Evolutionary conservation across 495 filamentous ascomycete species (phyloP).

Genomic region (Durotheca rogersii): DNA sequence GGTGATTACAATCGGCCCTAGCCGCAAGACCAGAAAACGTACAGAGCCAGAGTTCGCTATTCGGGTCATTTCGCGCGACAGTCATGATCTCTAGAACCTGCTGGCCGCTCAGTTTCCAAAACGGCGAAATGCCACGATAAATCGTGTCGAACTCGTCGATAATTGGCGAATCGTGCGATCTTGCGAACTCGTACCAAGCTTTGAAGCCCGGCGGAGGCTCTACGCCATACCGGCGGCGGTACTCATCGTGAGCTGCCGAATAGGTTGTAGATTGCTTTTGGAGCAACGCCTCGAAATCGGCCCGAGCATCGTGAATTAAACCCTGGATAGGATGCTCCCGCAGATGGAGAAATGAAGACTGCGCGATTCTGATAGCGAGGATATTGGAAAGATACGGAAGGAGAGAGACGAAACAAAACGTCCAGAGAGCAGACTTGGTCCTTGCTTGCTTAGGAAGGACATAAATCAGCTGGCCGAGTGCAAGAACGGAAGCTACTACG

Average conservation of each 20-base stretch:
- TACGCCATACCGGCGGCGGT: constrained; percentile 52
- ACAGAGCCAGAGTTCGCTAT: constrained; percentile 35
- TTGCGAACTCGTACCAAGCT: constrained; percentile 67
- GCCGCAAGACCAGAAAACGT: constrained; percentile 14
- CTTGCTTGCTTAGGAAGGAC: constrained; percentile 28
- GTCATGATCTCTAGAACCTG: constrained; percentile 24
- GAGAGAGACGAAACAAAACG: constrained; percentile 16
- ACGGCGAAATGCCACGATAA: constrained; percentile 29
- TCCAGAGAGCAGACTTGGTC: constrained; percentile 17
- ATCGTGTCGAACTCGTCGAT: constrained; percentile 71
- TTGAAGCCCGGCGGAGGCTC: constrained; percentile 61
- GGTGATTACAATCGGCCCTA: constrained; percentile 32
- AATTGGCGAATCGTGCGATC: constrained; percentile 55
- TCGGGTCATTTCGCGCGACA: neutral
- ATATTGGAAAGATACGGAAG: constrained; percentile 25
- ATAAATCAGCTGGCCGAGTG: constrained; percentile 20
- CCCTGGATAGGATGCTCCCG: constrained; percentile 49
- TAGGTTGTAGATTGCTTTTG: constrained; percentile 48
- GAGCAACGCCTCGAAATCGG: constrained; percentile 41
- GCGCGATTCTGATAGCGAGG: constrained; percentile 1
- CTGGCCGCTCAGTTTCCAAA: constrained; percentile 30
- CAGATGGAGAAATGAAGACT: neutral
- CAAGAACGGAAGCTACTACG: constrained; percentile 20
- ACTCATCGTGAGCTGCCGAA: constrained; percentile 49
- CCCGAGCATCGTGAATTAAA: constrained; percentile 44